Percentiles rank a stretch among this genome's conserved stretches.
These are phyloP conservation scores for Trichoderma gamsii DNA, from an alignment of 495 filamentous ascomycete species.

Conservation along the genomic window DNA sequence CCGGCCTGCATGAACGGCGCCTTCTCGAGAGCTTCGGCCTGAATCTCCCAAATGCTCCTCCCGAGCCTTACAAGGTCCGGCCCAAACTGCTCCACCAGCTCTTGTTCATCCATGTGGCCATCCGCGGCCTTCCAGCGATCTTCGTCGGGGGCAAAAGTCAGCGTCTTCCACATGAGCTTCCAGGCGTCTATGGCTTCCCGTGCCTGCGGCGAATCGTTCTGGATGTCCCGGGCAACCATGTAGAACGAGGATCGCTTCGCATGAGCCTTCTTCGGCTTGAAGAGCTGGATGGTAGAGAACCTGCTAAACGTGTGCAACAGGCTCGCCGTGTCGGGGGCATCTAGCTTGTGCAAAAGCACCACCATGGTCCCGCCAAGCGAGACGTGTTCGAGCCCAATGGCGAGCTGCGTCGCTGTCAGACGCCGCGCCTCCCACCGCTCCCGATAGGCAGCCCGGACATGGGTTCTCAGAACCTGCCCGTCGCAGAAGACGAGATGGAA, in stretches of 20 bases:
- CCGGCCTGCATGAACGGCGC: constrained; percentile 24
- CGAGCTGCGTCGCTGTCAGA: constrained; percentile 40
- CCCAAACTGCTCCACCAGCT: constrained; percentile 41
- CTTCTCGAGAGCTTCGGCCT: constrained; percentile 37
- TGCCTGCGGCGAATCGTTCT: constrained; percentile 29
- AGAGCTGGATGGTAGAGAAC: constrained; percentile 41
- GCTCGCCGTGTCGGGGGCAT: constrained; percentile 34
- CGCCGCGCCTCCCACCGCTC: constrained; percentile 37
- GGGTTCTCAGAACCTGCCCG: constrained; percentile 48
- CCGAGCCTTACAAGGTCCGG: constrained; percentile 30
- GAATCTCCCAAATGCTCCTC: constrained; percentile 33
- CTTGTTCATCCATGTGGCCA: constrained; percentile 23
- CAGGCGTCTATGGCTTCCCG: constrained; percentile 32
- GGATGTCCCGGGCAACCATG: constrained; percentile 45
- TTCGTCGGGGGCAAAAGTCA: constrained; percentile 42
- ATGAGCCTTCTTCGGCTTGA: constrained; percentile 43
- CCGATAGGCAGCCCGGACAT: constrained; percentile 37
- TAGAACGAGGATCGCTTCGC: constrained; percentile 49
- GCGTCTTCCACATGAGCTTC: constrained; percentile 39
- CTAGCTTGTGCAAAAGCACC: constrained; percentile 45
- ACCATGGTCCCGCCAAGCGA: constrained; percentile 42
- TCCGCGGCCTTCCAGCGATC: constrained; percentile 16
- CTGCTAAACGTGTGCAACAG: constrained; percentile 37
- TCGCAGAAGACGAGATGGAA: constrained; percentile 56
- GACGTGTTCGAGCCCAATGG: constrained; percentile 43